phyloP scores from a whole-genome alignment of 2,329 filamentous ascomycete genomes.

The Calonectria pteridis region DNA sequence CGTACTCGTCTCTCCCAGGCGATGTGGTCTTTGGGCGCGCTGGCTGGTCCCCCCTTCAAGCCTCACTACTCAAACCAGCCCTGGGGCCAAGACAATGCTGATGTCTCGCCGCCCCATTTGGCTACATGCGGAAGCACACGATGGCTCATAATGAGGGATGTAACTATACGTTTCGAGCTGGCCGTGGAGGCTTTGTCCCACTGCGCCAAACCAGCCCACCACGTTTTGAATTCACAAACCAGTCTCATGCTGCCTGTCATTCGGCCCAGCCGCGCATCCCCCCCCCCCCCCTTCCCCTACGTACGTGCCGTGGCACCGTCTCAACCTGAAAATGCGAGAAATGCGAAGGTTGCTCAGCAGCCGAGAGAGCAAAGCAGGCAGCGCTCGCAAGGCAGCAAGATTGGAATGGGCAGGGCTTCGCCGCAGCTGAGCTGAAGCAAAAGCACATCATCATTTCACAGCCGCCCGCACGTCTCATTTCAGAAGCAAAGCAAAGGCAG shows the following conservation, averaged over 20 bases:
- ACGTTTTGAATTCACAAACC: conserved; percentile 4
- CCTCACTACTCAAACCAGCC: neutral
- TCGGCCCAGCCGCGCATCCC: conserved; percentile 10
- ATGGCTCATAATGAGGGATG: conserved; percentile 7
- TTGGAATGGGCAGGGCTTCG: conserved; percentile 4
- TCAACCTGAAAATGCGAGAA: neutral
- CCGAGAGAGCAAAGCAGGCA: no score
- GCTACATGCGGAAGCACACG: neutral
- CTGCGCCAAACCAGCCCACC: neutral
- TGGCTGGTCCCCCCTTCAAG: neutral
- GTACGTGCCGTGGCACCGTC: conserved; percentile 8
- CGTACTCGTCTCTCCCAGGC: conserved; percentile 1
- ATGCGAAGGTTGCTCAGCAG: neutral
- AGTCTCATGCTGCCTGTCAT: conserved; percentile 1
- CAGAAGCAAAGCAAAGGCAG: neutral
- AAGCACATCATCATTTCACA: conserved; percentile 11
- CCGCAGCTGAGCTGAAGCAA: conserved; percentile 6
- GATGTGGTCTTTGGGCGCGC: neutral
- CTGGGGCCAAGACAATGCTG: neutral
- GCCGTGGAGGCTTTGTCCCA: conserved; percentile 13
- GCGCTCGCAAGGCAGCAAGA: conserved; percentile 19
- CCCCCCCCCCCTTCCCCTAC: neutral
- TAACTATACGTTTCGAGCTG: conserved; percentile 13
- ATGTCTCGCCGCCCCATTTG: neutral
- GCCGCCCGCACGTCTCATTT: neutral